Evolutionary conservation across 163 green algal species (phyloP).

Genomic region (Volvox carteri): DNA sequence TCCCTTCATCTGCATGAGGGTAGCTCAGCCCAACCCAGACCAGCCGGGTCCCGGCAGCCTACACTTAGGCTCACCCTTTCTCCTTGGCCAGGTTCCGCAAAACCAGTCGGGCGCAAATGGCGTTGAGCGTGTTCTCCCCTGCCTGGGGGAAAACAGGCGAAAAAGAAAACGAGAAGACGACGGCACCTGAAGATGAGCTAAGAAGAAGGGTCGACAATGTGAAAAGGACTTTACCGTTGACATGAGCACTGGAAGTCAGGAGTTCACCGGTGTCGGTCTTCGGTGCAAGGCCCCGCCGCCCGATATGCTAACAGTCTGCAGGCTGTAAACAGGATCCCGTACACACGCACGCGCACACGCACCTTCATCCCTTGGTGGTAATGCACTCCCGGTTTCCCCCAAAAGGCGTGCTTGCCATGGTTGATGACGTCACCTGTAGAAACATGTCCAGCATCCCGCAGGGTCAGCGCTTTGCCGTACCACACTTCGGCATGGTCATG

Average conservation of each 20-base stretch:
- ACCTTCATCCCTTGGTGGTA: conserved; percentile 77
- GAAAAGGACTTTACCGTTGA: too few species aligned
- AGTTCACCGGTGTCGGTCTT: too few species aligned
- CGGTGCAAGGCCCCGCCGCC: too few species aligned
- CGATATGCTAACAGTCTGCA: too few species aligned
- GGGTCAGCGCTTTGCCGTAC: too few species aligned
- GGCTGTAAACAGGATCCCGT: too few species aligned
- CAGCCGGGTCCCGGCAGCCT: neutral
- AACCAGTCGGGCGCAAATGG: conserved; percentile 74
- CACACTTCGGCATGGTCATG: too few species aligned
- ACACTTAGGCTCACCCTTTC: conserved; percentile 46
- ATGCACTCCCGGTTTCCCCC: conserved; percentile 75
- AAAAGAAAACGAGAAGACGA: neutral
- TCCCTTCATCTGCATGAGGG: neutral
- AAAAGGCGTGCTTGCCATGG: conserved; percentile 84
- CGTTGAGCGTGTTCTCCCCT: conserved; percentile 85
- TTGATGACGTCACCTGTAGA: conserved; percentile 73
- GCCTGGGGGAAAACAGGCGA: conserved; percentile 42
- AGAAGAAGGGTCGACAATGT: too few species aligned
- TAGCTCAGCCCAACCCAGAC: neutral
- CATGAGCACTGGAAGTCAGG: too few species aligned
- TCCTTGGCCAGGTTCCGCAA: conserved; percentile 69
- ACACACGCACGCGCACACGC: too few species aligned
- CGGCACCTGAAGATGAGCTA: neutral
- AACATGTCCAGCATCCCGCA: too few species aligned